Base-by-base conservation (phyloP, 2,329 filamentous ascomycete genomes). In the Hypomyces rosellus region DNA sequence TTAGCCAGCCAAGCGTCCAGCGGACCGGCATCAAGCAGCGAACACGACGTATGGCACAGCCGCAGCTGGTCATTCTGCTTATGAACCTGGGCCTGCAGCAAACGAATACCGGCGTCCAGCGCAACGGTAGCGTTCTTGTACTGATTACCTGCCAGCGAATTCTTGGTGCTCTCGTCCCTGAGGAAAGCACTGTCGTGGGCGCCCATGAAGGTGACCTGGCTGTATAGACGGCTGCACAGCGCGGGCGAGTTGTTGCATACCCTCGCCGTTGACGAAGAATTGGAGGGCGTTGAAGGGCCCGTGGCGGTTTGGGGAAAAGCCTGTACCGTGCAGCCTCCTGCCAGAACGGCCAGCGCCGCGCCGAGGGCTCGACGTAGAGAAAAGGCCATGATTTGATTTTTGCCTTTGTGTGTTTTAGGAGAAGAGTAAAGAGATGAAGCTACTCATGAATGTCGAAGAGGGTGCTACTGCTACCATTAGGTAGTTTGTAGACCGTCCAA, bases 221-320 rank as follows among this genome's bases (percentile, higher is more conserved):
- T 84, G 72, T 93, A 93, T 15, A 79, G 70, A 55, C 80, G 81
- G 54, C 70, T 73, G 73, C 89, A 93, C 38, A 93, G 78, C 40
- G 75, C 71, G 0, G 87, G 86, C 1, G 86, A 89, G 74, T 92
- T 92, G 71, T 93, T 93, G 78, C 89, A 93, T 33, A 83, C 81
- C 14, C 60, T 61, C 18, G 62, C 58, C 5, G 54, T 47, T 8
- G 45, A 46, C 14, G 45, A 25, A 4, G 53, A 50, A n/a, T 45
- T 38, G 9, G 55, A 54, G 14, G 61, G 54, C 22, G 56, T 34
- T 13, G 57, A 52, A 20, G 20, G 20, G 20, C 20, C 20, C 5
- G 20, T 20, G 15, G 51, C 18, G 18, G 39, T 4, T 16, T 42
- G 30, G 25, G 48, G 15, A 2, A 34, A 18, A 14, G 40, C 16